Conservation (phyloP, 805 yeast genomes). For the Teunomyces panamensis region DNA sequence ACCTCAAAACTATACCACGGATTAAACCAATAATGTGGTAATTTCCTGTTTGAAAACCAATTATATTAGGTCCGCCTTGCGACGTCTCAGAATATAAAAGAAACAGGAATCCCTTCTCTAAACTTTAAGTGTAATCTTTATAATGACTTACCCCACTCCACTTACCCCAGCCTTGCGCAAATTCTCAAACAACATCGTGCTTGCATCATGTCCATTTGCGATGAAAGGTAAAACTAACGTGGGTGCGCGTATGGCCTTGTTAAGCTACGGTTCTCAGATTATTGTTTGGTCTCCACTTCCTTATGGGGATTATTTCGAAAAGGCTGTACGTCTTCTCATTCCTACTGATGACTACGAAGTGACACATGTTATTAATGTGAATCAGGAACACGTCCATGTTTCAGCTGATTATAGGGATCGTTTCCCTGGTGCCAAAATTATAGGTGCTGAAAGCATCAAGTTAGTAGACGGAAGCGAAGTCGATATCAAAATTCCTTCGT, state of each 20-base stretch:
- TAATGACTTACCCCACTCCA: slow-evolving; percentile 31
- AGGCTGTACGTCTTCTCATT: slow-evolving; percentile 10
- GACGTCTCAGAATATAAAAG: too few species aligned
- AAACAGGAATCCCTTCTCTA: too few species aligned
- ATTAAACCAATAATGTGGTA: too few species aligned
- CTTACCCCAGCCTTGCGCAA: slow-evolving; percentile 27
- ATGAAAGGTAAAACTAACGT: slow-evolving; percentile 27
- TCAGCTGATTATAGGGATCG: slow-evolving; percentile 8
- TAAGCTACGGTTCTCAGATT: slow-evolving; percentile 21
- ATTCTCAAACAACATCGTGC: slow-evolving; percentile 28
- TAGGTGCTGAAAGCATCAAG: slow-evolving; percentile 9
- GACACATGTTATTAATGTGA: slow-evolving; percentile 12
- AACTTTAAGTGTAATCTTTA: too few species aligned
- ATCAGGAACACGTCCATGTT: slow-evolving; percentile 12
- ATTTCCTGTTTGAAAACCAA: too few species aligned
- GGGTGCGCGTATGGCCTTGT: slow-evolving; percentile 41
- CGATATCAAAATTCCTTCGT: slow-evolving; percentile 3
- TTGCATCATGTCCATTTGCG: slow-evolving; percentile 30
- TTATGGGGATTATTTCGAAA: slow-evolving; percentile 11
- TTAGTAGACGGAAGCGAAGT: slow-evolving; percentile 2
- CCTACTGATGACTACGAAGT: slow-evolving; percentile 8
- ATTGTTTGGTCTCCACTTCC: slow-evolving; percentile 16
- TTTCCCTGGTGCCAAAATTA: slow-evolving; percentile 12
- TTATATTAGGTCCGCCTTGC: too few species aligned
- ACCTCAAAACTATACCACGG: too few species aligned